These are phyloP conservation scores for Metschnikowia matae DNA, from an alignment of 805 yeast genomes.

Conservation along the genomic window DNA sequence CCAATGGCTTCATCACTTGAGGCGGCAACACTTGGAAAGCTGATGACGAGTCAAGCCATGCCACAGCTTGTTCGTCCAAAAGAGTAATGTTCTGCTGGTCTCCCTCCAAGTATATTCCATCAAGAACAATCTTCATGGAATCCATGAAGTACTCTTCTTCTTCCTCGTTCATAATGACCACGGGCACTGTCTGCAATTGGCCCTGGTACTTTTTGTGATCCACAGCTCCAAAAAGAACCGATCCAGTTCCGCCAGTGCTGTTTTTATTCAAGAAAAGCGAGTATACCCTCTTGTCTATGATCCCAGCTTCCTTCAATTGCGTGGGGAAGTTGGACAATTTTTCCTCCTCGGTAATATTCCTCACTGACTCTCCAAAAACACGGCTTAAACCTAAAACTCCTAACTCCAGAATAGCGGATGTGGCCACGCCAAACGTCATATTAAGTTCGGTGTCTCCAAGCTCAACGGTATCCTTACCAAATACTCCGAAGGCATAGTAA, in stretches of 20 bases:
- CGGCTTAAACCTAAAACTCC: constrained; percentile 40
- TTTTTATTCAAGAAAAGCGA: constrained; percentile 56
- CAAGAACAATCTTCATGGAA: constrained; percentile 22
- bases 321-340: constrained; percentile 63
- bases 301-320: constrained; percentile 53
- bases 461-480: no score
- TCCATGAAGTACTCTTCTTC: not conserved
- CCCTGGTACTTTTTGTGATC: constrained; percentile 36
- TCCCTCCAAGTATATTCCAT: not conserved
- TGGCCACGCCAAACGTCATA: no score
- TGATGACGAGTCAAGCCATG: no score
- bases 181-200: constrained; percentile 32
- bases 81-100: not conserved
- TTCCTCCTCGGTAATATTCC: constrained; percentile 51
- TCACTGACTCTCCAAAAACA: constrained; percentile 40
- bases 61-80: no score
- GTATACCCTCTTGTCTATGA: constrained; percentile 52
- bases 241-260: constrained; percentile 23
- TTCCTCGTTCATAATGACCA: constrained; percentile 19
- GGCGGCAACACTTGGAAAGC: not conserved
- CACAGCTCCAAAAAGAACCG: no score
- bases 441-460: no score
- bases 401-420: constrained; percentile 40
- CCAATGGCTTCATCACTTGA: not conserved
- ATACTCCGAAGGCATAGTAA: no score